Evolutionary conservation across 495 filamentous ascomycete species (phyloP).

Genomic region (Aspergillus sclerotioniger): DNA sequence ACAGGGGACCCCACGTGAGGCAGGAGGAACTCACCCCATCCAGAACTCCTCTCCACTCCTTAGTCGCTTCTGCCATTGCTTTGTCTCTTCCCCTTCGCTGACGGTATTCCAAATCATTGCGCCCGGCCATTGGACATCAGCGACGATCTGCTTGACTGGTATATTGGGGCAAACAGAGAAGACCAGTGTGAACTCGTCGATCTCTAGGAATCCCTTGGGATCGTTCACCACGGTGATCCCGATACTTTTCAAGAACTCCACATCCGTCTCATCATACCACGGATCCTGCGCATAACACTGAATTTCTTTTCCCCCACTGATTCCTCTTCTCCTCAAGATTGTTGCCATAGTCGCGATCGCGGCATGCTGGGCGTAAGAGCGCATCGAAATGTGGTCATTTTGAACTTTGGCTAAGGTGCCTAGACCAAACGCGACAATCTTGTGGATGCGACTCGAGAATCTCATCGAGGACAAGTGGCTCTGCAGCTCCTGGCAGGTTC

Average conservation of each 20-base stretch:
- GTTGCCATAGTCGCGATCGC: conserved; percentile 21
- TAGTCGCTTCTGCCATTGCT: conserved; percentile 15
- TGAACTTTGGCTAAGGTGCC: conserved; percentile 13
- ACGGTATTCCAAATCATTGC: conserved; percentile 37
- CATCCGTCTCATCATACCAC: conserved; percentile 23
- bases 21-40: conserved; percentile 17
- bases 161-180: conserved; percentile 33
- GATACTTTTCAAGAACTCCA: conserved; percentile 17
- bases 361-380: conserved; percentile 23
- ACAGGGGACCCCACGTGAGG: not conserved
- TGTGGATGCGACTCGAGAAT: conserved; percentile 9
- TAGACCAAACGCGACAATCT: conserved; percentile 23
- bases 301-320: conserved; percentile 12
- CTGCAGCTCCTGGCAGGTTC: conserved; percentile 11
- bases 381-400: conserved; percentile 9
- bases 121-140: conserved; percentile 31
- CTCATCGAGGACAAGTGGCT: conserved; percentile 8
- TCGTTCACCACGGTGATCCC: conserved; percentile 27
- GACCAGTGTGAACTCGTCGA: conserved; percentile 29
- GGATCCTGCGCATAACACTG: conserved; percentile 33
- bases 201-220: conserved; percentile 31
- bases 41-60: conserved; percentile 20
- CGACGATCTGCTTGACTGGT: conserved; percentile 35
- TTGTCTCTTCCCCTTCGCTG: conserved; percentile 10
- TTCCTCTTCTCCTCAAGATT: conserved; percentile 3